A percentile compares a stretch with the other conserved stretches of the same genome.
phyloP scores from a whole-genome alignment of 305 asterid species.

The Fraxinus sp. region DNA sequence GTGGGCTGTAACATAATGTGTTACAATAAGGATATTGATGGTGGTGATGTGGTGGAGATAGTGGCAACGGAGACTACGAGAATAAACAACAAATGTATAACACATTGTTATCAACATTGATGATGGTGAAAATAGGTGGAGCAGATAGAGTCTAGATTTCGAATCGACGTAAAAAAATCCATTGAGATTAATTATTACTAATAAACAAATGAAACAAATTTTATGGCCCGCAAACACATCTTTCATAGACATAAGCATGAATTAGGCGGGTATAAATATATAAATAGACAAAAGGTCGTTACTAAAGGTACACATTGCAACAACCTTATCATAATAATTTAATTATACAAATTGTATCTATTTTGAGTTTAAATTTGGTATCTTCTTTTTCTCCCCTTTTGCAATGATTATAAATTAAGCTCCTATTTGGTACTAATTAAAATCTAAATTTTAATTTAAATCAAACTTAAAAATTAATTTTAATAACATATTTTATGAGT shows the following conservation, averaged over 20 bases:
- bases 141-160: background rate
- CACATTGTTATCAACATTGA: too few species aligned
- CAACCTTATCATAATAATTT: background rate
- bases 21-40: too few species aligned
- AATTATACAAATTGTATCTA: background rate
- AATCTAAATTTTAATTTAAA: too few species aligned
- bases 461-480: too few species aligned
- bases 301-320: background rate
- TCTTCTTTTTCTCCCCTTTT: background rate
- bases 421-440: too few species aligned
- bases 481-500: too few species aligned
- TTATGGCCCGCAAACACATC: background rate
- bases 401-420: background rate
- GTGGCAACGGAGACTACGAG: too few species aligned
- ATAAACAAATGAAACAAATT: background rate
- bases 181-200: background rate
- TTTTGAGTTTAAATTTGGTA: background rate
- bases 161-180: background rate
- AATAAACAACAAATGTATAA: too few species aligned
- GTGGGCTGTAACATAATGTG: too few species aligned
- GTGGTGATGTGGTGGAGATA: too few species aligned
- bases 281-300: background rate
- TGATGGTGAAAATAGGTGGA: background rate
- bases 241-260: background rate
- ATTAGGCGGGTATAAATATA: background rate